Evolutionary conservation across 2,329 filamentous ascomycete genomes (phyloP).

Genomic region (Nemania sp.): DNA sequence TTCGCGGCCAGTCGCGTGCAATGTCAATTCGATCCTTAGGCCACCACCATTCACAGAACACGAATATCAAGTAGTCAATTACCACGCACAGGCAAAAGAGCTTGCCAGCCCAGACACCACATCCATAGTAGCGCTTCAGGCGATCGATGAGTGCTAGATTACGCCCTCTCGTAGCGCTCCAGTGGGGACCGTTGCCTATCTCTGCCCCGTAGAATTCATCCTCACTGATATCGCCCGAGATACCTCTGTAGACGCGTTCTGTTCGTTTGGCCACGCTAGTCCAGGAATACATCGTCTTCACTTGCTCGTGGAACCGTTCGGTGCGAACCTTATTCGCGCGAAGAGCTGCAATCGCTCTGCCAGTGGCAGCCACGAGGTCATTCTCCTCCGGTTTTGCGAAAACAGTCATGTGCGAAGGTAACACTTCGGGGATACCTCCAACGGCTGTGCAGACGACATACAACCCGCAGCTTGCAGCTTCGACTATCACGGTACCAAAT

Average conservation of each 20-base stretch:
- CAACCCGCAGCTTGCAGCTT: constrained; percentile 91
- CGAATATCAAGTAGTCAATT: constrained; percentile 88
- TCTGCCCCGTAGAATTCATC: constrained; percentile 87
- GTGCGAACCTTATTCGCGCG: constrained; percentile 86
- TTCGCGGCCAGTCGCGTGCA: constrained; percentile 89
- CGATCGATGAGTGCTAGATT: constrained; percentile 94
- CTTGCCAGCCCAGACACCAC: constrained; percentile 97
- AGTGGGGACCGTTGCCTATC: constrained; percentile 60
- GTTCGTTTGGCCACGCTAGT: constrained; percentile 91
- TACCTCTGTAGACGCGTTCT: constrained; percentile 92
- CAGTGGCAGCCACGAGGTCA: constrained; percentile 86
- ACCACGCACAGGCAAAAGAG: constrained; percentile 93
- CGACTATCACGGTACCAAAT: constrained; percentile 96
- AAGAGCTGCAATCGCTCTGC: constrained; percentile 83
- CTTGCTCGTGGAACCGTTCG: constrained; percentile 93
- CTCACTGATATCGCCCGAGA: constrained; percentile 82
- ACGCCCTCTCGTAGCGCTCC: constrained; percentile 71
- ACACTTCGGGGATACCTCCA: constrained; percentile 93
- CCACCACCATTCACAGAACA: constrained; percentile 85
- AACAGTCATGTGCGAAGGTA: constrained; percentile 94
- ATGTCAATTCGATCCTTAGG: constrained; percentile 86
- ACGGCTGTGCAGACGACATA: constrained; percentile 98
- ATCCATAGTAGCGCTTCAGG: constrained; percentile 95
- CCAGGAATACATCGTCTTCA: constrained; percentile 99
- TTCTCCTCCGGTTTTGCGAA: constrained; percentile 98